Evolutionary conservation across 1,139 yeast genomes (phyloP).

Genomic region (Saccharomyces hybrid): DNA sequence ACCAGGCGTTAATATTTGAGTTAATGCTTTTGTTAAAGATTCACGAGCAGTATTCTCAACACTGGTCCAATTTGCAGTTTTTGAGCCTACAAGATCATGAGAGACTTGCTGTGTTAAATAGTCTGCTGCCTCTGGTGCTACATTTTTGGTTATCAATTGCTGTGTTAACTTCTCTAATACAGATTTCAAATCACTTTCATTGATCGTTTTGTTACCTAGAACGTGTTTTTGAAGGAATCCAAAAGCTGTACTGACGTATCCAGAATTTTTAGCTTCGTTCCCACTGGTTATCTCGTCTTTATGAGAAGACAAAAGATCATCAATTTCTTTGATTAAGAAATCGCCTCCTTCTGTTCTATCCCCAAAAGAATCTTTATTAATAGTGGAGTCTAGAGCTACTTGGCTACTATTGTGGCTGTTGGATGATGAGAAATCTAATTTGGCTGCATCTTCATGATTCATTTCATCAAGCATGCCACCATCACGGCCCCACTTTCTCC

Average conservation of each 20-base stretch:
- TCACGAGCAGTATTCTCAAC: slow-evolving; percentile 53
- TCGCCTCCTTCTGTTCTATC: slow-evolving; percentile 31
- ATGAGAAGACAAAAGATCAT: slow-evolving; percentile 22
- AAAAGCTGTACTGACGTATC: slow-evolving; percentile 35
- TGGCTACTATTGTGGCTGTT: slow-evolving; percentile 16
- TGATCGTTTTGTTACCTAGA: slow-evolving; percentile 51
- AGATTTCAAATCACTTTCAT: slow-evolving; percentile 48
- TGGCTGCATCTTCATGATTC: slow-evolving; percentile 30
- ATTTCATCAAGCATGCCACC: slow-evolving; percentile 39
- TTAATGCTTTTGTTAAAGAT: slow-evolving; percentile 66
- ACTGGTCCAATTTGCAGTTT: slow-evolving; percentile 58
- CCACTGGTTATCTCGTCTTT: slow-evolving; percentile 34
- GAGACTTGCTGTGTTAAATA: slow-evolving; percentile 52
- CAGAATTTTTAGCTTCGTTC: slow-evolving; percentile 18
- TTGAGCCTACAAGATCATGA: slow-evolving; percentile 52
- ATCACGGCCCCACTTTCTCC: slow-evolving; percentile 40
- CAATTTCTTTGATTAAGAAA: slow-evolving; percentile 30
- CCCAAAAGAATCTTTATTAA: slow-evolving; percentile 40
- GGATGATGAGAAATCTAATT: slow-evolving; percentile 42
- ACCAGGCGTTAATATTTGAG: slow-evolving; percentile 83
- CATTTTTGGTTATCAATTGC: slow-evolving; percentile 42
- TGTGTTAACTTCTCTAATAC: slow-evolving; percentile 47
- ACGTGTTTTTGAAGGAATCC: slow-evolving; percentile 46
- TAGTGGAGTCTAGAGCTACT: slow-evolving; percentile 27
- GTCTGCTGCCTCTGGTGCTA: slow-evolving; percentile 53